Conservation (phyloP, 2,329 filamentous ascomycete genomes). For the Pseudogymnoascus sp. region DNA sequence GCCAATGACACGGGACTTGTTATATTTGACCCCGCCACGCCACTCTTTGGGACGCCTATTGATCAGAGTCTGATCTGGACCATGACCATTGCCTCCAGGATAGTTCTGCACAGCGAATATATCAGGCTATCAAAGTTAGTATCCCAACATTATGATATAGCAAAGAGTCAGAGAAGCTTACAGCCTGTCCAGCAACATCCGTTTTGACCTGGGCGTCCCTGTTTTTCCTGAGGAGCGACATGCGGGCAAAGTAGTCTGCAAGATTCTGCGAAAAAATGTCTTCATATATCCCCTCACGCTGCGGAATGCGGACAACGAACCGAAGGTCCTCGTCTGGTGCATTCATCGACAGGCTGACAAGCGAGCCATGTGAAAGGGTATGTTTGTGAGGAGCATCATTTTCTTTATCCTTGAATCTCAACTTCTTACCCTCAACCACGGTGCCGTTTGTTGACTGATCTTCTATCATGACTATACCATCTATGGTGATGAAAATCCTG, state of each 20-base stretch:
- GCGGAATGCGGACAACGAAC: conserved; percentile 81
- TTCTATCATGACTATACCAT: conserved; percentile 84
- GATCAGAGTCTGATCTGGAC: conserved; percentile 11
- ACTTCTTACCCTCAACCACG: conserved; percentile 65
- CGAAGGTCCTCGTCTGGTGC: conserved; percentile 53
- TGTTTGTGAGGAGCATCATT: conserved; percentile 33
- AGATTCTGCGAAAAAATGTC: conserved; percentile 63
- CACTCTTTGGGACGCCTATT: conserved; percentile 52
- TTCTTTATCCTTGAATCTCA: conserved; percentile 47
- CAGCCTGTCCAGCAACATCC: conserved; percentile 4
- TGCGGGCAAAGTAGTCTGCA: conserved; percentile 51
- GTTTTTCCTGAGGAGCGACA: conserved; percentile 10
- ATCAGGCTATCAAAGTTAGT: conserved; percentile 1
- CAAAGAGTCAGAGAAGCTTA: background rate
- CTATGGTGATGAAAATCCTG: conserved; percentile 74
- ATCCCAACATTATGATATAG: background rate
- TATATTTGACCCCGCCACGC: conserved; percentile 80
- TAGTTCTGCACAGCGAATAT: conserved; percentile 7
- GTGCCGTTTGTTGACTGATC: conserved; percentile 97
- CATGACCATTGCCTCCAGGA: background rate
- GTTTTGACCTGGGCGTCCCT: background rate
- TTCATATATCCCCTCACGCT: conserved; percentile 59
- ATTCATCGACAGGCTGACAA: conserved; percentile 27
- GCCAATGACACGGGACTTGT: conserved; percentile 72
- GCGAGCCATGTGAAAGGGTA: conserved; percentile 27